These are phyloP conservation scores for Lecanicillium sp. DNA, from an alignment of 2,329 filamentous ascomycete species.

Conservation along the genomic window DNA sequence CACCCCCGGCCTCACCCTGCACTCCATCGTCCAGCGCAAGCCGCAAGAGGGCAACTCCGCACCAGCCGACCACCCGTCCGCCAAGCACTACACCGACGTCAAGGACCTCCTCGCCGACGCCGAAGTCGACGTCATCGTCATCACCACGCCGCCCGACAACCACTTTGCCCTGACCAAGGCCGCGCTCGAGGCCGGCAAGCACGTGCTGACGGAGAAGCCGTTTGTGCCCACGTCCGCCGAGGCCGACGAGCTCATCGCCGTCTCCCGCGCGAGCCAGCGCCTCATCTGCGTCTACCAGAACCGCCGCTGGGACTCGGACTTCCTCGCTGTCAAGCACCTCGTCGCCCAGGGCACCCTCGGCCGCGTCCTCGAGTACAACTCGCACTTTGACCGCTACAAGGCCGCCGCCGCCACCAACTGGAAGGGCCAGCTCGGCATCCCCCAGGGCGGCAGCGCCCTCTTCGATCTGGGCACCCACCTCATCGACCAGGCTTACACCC, in stretches of 20 bases:
- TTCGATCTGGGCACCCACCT: conserved; percentile 73
- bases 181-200: conserved; percentile 63
- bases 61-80: conserved; percentile 56
- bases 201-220: conserved; percentile 77
- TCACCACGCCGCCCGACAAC: conserved; percentile 64
- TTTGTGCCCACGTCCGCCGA: conserved; percentile 67
- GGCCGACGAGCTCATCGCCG: conserved; percentile 52
- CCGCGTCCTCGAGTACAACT: conserved; percentile 69
- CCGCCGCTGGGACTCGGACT: conserved; percentile 72
- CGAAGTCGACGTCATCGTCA: conserved; percentile 59
- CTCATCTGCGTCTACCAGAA: conserved; percentile 68
- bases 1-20: conserved; percentile 57
- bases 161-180: conserved; percentile 60
- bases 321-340: conserved; percentile 59
- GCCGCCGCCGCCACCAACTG: conserved; percentile 52
- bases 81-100: conserved; percentile 56
- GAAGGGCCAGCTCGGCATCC: conserved; percentile 56
- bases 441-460: conserved; percentile 57
- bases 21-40: conserved; percentile 68
- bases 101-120: conserved; percentile 59
- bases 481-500: conserved; percentile 63
- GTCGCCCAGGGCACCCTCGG: conserved; percentile 54
- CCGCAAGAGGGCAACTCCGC: conserved; percentile 60
- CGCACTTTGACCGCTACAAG: conserved; percentile 72
- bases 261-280: conserved; percentile 42